Conservation (phyloP, 345 rosid genomes). For the Draba incana region DNA sequence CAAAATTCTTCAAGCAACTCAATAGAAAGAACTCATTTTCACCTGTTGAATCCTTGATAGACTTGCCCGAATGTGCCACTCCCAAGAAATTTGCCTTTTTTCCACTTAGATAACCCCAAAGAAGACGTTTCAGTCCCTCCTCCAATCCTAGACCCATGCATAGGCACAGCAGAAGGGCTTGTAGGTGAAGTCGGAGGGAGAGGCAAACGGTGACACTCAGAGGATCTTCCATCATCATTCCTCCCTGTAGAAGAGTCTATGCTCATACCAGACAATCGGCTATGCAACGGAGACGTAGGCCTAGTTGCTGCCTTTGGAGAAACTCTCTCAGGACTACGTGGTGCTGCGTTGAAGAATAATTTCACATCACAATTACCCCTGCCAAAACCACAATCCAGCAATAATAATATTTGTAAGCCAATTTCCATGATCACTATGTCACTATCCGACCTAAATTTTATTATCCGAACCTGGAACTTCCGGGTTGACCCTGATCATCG, state of each 20-base stretch:
- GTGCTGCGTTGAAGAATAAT: slow-evolving; percentile 36
- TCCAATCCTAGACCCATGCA: slow-evolving; percentile 46
- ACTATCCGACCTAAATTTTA: background rate
- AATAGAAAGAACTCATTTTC: slow-evolving; percentile 9
- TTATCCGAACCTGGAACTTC: slow-evolving; percentile 51
- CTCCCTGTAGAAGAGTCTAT: slow-evolving; percentile 69
- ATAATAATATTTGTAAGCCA: background rate
- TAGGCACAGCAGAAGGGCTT: slow-evolving; percentile 66
- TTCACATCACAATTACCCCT: slow-evolving; percentile 59
- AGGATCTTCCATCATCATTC: slow-evolving; percentile 62
- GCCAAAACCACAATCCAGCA: slow-evolving; percentile 19
- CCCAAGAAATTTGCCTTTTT: slow-evolving; percentile 87
- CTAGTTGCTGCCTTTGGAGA: slow-evolving; percentile 64
- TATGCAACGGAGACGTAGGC: slow-evolving; percentile 80
- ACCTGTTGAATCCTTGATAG: slow-evolving; percentile 95
- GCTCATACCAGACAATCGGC: slow-evolving; percentile 51
- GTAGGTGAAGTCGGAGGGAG: slow-evolving; percentile 92
- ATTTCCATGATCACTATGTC: background rate
- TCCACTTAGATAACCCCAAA: slow-evolving; percentile 63
- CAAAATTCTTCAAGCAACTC: background rate
- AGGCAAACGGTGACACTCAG: slow-evolving; percentile 81
- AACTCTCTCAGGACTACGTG: slow-evolving; percentile 60
- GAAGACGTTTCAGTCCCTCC: slow-evolving; percentile 48
- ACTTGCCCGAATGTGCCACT: slow-evolving; percentile 98
- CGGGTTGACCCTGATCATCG: slow-evolving; percentile 66